Evolutionary conservation across 2,329 filamentous ascomycete species (phyloP).

Genomic region (Hypoxylon sp.): DNA sequence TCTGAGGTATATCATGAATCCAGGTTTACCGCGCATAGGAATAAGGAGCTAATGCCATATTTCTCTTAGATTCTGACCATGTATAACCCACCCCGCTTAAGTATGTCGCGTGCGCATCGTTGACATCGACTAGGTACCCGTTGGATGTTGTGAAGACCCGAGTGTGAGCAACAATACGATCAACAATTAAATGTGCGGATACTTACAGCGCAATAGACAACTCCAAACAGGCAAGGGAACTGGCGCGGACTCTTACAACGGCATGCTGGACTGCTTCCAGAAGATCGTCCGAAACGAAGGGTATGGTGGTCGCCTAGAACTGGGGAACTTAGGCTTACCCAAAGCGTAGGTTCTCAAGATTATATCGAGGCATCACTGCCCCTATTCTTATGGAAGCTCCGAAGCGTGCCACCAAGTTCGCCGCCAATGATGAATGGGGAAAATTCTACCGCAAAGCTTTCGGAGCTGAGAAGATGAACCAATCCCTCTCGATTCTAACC

Average conservation of each 20-base stretch:
- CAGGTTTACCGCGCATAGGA: not conserved
- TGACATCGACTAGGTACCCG: constrained; percentile 81
- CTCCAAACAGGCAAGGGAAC: constrained; percentile 81
- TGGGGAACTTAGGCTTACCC: constrained; percentile 30
- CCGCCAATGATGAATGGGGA: constrained; percentile 98
- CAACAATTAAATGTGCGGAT: constrained; percentile 5
- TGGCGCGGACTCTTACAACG: constrained; percentile 89
- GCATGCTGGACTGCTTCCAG: constrained; percentile 97
- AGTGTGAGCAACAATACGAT: constrained; percentile 74
- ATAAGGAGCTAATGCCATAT: constrained; percentile 37
- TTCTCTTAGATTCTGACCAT: constrained; percentile 83
- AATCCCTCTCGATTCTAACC: constrained; percentile 91
- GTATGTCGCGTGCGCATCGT: constrained; percentile 39
- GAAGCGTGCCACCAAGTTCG: constrained; percentile 94
- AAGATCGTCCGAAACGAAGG: constrained; percentile 98
- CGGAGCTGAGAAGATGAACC: constrained; percentile 88
- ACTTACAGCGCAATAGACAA: constrained; percentile 70
- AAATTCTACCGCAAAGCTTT: constrained; percentile 92
- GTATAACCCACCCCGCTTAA: constrained; percentile 63
- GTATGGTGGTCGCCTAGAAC: constrained; percentile 64
- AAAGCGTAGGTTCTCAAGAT: constrained; percentile 77
- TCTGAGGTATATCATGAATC: constrained; percentile 80
- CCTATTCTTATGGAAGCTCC: constrained; percentile 98
- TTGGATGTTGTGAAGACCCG: constrained; percentile 98
- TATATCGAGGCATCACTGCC: constrained; percentile 95